Base-by-base conservation (phyloP, 129 eudicot genomes). In the Flaveria brownii region DNA sequence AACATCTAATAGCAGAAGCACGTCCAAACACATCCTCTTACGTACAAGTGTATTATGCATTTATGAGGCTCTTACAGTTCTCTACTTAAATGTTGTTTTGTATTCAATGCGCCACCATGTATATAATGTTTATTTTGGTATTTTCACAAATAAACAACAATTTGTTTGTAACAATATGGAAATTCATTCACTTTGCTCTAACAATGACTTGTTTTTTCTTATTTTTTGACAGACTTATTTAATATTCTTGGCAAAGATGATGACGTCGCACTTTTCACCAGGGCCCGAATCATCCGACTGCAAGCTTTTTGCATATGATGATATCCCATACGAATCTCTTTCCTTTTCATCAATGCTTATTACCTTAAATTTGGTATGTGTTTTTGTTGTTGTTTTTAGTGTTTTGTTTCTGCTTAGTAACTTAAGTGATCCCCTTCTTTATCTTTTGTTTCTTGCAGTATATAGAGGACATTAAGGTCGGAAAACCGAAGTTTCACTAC, bases 291-390 rank as follows among this genome's bases (percentile, higher is more conserved):
- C 98, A 80, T 88, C 84, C 0, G 98, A 93, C 62, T 90, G 97
- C 77, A 82, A 82, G 70, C 97, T 93, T 63, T 93, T 88, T 61
- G 84, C 89, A 18, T 84, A 80, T 72, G 96, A 93, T 59, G 98
- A 93, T 17, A 87, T 93, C 28, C 98, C 98, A 67, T 93, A 85
- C 66, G 97, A 93, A 81, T 87, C 97, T 49, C 83, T 93, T 82
- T 89, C 98, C 33, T 90, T 93, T 84, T 93, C 97, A 22, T 93
- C 98, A 39, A 90, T 93, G 98, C 77, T 93, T 43, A 96, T 93
- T 52, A 88, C 96, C 52, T 82, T 93, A 67, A 88, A 90, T 63
- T 77, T 93, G 98, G 98, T 93, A 85, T 0, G 41, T 16, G 17
- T 68, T 77, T 45, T 47, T 70, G 12, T 62, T 62, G 7, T 1